Conservation (phyloP, 495 filamentous ascomycete species). For the Aspergillus diversus region DNA sequence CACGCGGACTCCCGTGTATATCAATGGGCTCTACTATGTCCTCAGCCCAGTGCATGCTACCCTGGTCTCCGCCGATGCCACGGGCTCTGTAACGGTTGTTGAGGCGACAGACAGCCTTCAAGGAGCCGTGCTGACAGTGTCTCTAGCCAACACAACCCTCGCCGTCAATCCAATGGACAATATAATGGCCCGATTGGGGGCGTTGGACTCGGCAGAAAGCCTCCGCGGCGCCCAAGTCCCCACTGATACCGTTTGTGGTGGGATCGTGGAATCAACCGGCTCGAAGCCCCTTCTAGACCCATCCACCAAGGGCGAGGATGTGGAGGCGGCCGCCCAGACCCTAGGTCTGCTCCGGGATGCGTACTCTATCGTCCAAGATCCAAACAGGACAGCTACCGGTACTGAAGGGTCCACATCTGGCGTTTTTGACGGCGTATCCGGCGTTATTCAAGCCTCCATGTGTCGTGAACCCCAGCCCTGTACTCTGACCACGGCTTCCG, state of each 20-base stretch:
- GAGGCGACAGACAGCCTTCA: neutral
- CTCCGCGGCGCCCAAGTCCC: neutral
- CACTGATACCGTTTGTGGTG: neutral
- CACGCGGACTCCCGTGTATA: constrained; percentile 5
- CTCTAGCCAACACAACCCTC: neutral
- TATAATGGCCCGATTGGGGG: neutral
- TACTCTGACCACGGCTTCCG: too few species aligned
- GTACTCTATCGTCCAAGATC: neutral
- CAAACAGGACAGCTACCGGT: too few species aligned
- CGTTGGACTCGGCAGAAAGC: neutral
- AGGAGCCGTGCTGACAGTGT: neutral
- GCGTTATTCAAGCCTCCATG: too few species aligned
- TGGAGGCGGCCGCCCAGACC: neutral
- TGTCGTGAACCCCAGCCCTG: too few species aligned
- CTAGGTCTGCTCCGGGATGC: neutral
- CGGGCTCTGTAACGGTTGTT: neutral
- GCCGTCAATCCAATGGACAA: neutral
- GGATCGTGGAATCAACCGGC: neutral
- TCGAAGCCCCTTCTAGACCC: neutral
- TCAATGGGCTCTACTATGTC: constrained; percentile 16
- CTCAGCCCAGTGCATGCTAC: neutral
- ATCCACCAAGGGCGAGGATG: neutral
- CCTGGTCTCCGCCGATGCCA: neutral
- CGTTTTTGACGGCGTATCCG: too few species aligned
- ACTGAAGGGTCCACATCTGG: too few species aligned